Evolutionary conservation across 495 filamentous ascomycete species (phyloP), one percentile per base, ranked within the genome.

Genomic region (Xylaria nigripes): DNA sequence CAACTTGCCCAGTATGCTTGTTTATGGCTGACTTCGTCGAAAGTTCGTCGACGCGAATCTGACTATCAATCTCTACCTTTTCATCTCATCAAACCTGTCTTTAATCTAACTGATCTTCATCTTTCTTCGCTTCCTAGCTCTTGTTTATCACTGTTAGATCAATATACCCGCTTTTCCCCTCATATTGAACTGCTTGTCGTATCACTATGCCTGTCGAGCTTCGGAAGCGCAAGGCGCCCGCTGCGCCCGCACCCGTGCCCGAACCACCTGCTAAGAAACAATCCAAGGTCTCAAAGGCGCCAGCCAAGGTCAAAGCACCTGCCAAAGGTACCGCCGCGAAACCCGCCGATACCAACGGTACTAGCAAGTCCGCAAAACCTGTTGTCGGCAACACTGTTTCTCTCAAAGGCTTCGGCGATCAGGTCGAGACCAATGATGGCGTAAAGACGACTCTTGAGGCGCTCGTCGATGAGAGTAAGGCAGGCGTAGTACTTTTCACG

Each of bases 401-500:
- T 30, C 77, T 93, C 7, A 81, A 86, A 23, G 75, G 70, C 29
- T 92, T 95, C 69, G 87, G 89, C 61, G 87, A 89, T 53, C 84
- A 91, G 62, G 66, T 98, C 54, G 81, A 90, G 71, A 92, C 84
- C 49, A 81, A 96, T 60, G 87, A 95, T 59, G 90, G 89, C 57
- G 68, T 68, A 34, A 88, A 83, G 67, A 89, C 85, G 12, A 90
- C 80, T 1, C 73, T 98, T 48, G 81, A 85, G 70, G 75, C 76
- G 50, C 79, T 98, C 22, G 81, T 96, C 15, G 86, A 88, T 40
- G 78, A 84, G 58, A 92, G 90, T 75, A 84, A 89, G 71, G 76
- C 77, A 46, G 92, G 93, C 19, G 86, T 97, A 21, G 87, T 95
- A 15, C 68, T 98, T 27, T 97, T 98, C 68, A 95, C 90, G 30